Base-by-base conservation (phyloP, 495 filamentous ascomycete genomes). In the Penicillium salamii region DNA sequence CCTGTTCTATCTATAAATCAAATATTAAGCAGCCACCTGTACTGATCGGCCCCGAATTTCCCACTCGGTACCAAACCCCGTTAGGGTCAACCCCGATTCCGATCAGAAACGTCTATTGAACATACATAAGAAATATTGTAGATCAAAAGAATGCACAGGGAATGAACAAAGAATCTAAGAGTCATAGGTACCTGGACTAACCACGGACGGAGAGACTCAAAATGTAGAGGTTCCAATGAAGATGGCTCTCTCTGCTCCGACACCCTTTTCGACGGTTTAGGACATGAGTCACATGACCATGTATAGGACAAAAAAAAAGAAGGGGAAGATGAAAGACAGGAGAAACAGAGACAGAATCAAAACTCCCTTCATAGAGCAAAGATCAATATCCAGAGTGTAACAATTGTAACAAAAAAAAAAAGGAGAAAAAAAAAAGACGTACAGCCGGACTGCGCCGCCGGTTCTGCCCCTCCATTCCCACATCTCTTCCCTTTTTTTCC, bases 401-500 rank as follows among this genome's bases (percentile, higher is more conserved):
- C 29, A 32, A 32, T 32, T 13, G 35, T 24, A 39, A 32, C 32
- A 14, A 1, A 18, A 42, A 53, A 35, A 15, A 35, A 46, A 38
- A 41, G 11, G 41, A 15, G 11, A 29, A 29, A 44, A 34, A 29
- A 46, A 34, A 21, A 46, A 28, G 20, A 26, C 18, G 50, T 58
- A 54, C 45, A 42, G 42, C 54, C 59, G 55, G 54, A 54, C 42
- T 49, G 52, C 59, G 59, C 51, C 58, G 58, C 57, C 59, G 50
- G 49, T 49, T 54, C 34, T 50, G 58, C 59, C 61, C 63, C 65
- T 63, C 65, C 65, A 65, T 49, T 57, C 61, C 49, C 49, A 47
- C 53, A 52, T 55, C 52, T 50, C 57, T 47, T 57, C 58, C 49
- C 53, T 53, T 55, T 58, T 26, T 59, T 58, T 49, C 39, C 47